Evolutionary conservation across 108 stramenopile genomes (phyloP).

Genomic region (Discostella pseudostelligera): DNA sequence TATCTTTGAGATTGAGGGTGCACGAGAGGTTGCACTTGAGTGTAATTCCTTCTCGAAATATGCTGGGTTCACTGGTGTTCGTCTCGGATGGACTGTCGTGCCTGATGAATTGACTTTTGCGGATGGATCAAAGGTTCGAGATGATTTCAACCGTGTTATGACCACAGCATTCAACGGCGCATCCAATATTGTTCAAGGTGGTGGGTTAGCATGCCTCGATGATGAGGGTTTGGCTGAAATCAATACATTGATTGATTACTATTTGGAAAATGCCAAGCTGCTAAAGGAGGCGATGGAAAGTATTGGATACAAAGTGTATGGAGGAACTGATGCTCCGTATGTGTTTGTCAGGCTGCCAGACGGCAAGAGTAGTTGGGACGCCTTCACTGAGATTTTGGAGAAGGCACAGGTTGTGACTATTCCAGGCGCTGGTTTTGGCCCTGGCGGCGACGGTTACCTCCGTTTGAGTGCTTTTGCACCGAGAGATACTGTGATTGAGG

Average conservation of each 20-base stretch:
- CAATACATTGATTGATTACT: conserved; percentile 93
- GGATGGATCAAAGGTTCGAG: conserved; percentile 84
- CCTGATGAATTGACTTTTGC: conserved; percentile 84
- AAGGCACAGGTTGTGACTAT: conserved; percentile 97
- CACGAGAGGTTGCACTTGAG: conserved; percentile 92
- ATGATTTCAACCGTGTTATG: conserved; percentile 98
- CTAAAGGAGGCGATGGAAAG: conserved; percentile 82
- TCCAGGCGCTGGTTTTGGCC: conserved; percentile 97
- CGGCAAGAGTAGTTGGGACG: conserved; percentile 87
- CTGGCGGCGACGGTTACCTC: conserved; percentile 96
- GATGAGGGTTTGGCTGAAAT: conserved; percentile 93
- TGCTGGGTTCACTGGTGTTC: conserved; percentile 97
- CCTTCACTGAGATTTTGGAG: conserved; percentile 91
- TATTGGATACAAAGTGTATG: conserved; percentile 87
- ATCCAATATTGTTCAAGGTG: conserved; percentile 94
- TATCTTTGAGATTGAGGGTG: conserved; percentile 96
- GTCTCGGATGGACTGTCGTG: conserved; percentile 96
- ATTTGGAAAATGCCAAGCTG: conserved; percentile 93
- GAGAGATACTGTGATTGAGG: conserved; percentile 85
- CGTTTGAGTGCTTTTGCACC: conserved; percentile 94
- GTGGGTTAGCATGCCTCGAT: conserved; percentile 93
- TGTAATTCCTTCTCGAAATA: conserved; percentile 92
- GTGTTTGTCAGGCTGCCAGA: conserved; percentile 93
- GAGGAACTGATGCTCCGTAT: conserved; percentile 94
- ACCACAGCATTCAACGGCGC: conserved; percentile 97